Evolutionary conservation across 768 basidiomycete genomes (phyloP).

Genomic region (Lactarius sp.): DNA sequence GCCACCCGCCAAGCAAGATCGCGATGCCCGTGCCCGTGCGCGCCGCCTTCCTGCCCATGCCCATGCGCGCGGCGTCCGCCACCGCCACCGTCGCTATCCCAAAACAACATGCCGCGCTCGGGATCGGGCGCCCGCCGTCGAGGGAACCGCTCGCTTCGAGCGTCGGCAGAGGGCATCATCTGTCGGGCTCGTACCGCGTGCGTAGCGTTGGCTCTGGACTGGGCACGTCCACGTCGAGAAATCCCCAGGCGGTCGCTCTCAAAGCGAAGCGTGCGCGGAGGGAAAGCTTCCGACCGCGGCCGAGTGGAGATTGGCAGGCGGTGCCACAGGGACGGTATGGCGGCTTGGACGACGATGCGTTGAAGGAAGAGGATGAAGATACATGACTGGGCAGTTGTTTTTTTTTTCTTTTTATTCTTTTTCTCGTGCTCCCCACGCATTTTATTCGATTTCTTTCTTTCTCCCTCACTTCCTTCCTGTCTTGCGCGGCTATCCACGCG

Average conservation of each 20-base stretch:
- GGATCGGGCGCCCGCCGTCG: conserved; percentile 46
- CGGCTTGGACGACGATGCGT: conserved; percentile 30
- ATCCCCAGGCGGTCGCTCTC: conserved; percentile 34
- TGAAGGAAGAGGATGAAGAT: conserved; percentile 32
- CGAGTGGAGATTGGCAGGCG: conserved; percentile 53
- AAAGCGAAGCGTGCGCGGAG: conserved; percentile 52
- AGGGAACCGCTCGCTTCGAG: conserved; percentile 30
- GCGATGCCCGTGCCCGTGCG: conserved; percentile 27
- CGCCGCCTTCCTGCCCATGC: conserved; percentile 3
- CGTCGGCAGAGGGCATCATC: neutral
- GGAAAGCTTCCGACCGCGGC: conserved; percentile 81
- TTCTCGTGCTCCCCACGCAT: neutral
- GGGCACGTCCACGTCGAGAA: conserved; percentile 17
- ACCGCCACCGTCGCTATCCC: conserved; percentile 34
- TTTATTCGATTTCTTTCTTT: conserved; percentile 13
- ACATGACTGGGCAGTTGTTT: neutral
- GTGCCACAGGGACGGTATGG: conserved; percentile 27
- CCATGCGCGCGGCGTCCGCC: conserved; percentile 43
- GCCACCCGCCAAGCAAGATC: conserved; percentile 26
- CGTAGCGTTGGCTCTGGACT: conserved; percentile 20
- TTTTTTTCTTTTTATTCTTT: no score
- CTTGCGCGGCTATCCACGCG: conserved; percentile 22
- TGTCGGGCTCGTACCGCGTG: conserved; percentile 7
- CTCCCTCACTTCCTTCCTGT: no score
- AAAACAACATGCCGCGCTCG: conserved; percentile 50